A percentile compares a stretch with the other conserved stretches of the same genome.
Conservation (phyloP, 1,284 basidiomycete species). For the Moniliophthora roreri region DNA sequence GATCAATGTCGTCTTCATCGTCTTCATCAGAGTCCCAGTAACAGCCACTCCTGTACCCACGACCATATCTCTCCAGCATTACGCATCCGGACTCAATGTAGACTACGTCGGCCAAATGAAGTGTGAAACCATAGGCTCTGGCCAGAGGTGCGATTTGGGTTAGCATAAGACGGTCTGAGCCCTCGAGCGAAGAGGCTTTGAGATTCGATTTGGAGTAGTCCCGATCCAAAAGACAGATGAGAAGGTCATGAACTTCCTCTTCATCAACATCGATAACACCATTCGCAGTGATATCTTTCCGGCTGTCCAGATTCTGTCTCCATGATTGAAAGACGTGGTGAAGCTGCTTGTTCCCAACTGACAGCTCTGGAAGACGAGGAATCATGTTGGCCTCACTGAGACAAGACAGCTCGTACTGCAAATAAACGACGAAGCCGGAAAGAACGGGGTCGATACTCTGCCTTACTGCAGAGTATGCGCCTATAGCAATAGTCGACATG, state of each 20-base stretch:
- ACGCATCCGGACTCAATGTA: neutral
- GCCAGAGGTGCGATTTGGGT: slow-evolving; percentile 10
- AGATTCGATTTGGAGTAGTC: neutral
- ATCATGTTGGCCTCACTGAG: neutral
- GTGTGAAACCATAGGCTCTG: slow-evolving; percentile 8
- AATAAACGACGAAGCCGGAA: slow-evolving; percentile 3
- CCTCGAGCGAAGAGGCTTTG: slow-evolving; percentile 4
- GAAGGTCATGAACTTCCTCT: neutral
- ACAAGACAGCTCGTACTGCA: slow-evolving; percentile 6
- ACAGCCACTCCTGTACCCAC: no score
- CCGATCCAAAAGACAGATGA: neutral
- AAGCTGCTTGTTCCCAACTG: neutral
- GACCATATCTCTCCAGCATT: neutral
- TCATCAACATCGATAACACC: neutral
- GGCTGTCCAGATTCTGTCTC: slow-evolving; percentile 3
- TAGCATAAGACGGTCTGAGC: slow-evolving; percentile 8
- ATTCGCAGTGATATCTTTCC: neutral
- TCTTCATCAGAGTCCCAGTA: slow-evolving; percentile 2
- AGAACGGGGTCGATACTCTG: slow-evolving; percentile 2
- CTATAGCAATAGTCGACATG: neutral
- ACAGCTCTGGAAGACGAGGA: slow-evolving; percentile 5
- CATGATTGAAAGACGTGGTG: slow-evolving; percentile 6
- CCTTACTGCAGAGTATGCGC: slow-evolving; percentile 5
- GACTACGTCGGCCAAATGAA: slow-evolving; percentile 5
- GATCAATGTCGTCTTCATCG: neutral